Base-by-base conservation (phyloP, 169 alveolate genomes). In the Plasmodium knowlesi region DNA sequence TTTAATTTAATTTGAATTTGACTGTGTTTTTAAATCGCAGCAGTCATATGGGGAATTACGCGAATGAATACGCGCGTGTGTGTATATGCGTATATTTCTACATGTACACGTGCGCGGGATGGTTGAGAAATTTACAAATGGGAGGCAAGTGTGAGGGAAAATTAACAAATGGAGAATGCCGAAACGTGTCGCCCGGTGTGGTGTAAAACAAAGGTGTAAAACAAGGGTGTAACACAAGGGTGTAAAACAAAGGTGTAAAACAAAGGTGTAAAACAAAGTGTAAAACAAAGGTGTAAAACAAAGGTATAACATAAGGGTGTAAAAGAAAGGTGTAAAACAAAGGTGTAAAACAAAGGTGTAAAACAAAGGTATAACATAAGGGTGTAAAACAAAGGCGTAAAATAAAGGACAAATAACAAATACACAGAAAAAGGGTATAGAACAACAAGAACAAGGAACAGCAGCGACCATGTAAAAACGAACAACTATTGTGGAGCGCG, bases 71-170 rank as follows among this genome's bases (percentile, higher is more conserved):
- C 25, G 19, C 67, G 39, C 30, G 57, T 82, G 25, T 28, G 39
- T 81, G 67, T 46, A 53, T 54, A 82, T 10, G 54, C 19, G 37
- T 50, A 19, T 9, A 30, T 32, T 14, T 22, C 57, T 82, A 19
- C 39, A 54, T 34, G 80, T 82, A 32, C 72, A 41, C 72, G 43
- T 32, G 78, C 57, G n/a, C 37, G 76, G 76, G 76, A 67, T 67
- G 16, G n/a, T 67, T 67, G 76, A 67, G 22, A 67, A 25, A 9
- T 19, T 67, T 67, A 67, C 76, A 67, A 67, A 61, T 61, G 74
- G 34, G 32, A 61, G 12, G 32, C 32, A 19, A 14, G 74, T 61
- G 32, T 8, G 14, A 3, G 74, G 32, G 14, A 14, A 8, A 19
- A 61, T 61, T 61, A 61, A 25, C 74, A 61, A 61, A 67, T 25